Percentiles rank a stretch among this genome's conserved stretches.
phyloP scores from a whole-genome alignment of 2,329 filamentous ascomycete species.

The Colletotrichum destructivum region DNA sequence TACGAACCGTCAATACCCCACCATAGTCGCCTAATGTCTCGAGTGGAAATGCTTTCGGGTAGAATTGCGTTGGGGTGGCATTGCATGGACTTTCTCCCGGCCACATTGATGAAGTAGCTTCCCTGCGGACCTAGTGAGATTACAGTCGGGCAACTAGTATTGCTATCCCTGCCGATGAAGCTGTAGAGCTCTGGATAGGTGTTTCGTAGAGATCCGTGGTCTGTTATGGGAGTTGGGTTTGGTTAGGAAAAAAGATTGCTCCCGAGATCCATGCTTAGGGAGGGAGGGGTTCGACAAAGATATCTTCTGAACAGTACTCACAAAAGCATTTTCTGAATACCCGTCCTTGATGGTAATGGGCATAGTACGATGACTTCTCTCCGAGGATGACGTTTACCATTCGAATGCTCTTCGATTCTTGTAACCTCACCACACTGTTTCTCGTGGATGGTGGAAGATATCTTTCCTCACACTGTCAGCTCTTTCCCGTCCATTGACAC shows the following conservation, averaged over 20 bases:
- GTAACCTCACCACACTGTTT: conserved; percentile 20
- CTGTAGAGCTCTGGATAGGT: conserved; percentile 18
- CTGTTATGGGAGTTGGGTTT: neutral
- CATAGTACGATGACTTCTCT: conserved; percentile 20
- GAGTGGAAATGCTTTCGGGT: conserved; percentile 1
- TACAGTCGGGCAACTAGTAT: conserved; percentile 12
- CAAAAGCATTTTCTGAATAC: conserved; percentile 24
- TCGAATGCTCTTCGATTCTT: conserved; percentile 16
- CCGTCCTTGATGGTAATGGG: conserved; percentile 20
- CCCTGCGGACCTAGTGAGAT: conserved; percentile 15
- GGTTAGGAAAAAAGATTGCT: too few relatives aligned
- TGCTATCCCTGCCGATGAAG: conserved; percentile 14
- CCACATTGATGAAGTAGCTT: conserved; percentile 22
- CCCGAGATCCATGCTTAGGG: too few relatives aligned
- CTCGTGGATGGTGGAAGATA: conserved; percentile 16
- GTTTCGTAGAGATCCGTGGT: conserved; percentile 18
- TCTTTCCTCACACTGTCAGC: neutral
- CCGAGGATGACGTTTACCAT: conserved; percentile 15
- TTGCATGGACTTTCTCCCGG: conserved; percentile 13
- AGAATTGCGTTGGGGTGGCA: conserved; percentile 15
- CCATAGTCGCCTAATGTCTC: conserved; percentile 8
- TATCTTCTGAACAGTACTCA: neutral
- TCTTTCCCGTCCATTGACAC: neutral
- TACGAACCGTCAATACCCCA: conserved; percentile 6
- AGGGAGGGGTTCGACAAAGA: too few relatives aligned